Evolutionary conservation across 2,329 filamentous ascomycete species (phyloP).

Genomic region (Tolypocladium ophioglossoides): DNA sequence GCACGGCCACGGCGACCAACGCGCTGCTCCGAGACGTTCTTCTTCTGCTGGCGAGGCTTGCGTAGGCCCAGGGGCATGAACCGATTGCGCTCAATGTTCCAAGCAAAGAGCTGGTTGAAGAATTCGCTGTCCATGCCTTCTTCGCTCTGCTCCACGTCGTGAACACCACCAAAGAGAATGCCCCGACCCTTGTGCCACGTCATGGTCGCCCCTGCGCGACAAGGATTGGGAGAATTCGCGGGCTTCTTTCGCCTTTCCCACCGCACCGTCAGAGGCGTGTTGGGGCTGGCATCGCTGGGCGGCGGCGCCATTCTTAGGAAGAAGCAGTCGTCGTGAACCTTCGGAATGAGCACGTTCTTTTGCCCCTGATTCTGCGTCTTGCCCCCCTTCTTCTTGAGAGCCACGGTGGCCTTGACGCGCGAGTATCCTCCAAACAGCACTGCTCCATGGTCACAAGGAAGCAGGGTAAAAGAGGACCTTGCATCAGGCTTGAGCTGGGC

Average conservation of each 20-base stretch:
- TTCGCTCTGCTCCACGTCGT: constrained; percentile 83
- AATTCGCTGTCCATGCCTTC: constrained; percentile 97
- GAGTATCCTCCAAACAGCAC: constrained; percentile 93
- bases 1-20: constrained; percentile 58
- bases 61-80: constrained; percentile 79
- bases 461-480: constrained; percentile 80
- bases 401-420: constrained; percentile 64
- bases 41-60: constrained; percentile 58
- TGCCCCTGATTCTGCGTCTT: constrained; percentile 51
- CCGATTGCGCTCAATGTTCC: constrained; percentile 90
- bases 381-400: constrained; percentile 47
- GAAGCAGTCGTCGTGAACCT: constrained; percentile 93
- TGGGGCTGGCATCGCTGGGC: constrained; percentile 51
- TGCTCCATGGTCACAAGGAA: constrained; percentile 83
- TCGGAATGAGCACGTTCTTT: constrained; percentile 68
- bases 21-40: constrained; percentile 43
- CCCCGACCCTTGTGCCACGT: constrained; percentile 86
- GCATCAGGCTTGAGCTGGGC: constrained; percentile 83
- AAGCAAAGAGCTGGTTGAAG: constrained; percentile 84
- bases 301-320: constrained; percentile 75
- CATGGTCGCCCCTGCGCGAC: constrained; percentile 87
- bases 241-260: constrained; percentile 95
- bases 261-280: constrained; percentile 59
- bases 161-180: constrained; percentile 88
- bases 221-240: constrained; percentile 74